These are phyloP conservation scores for Pythium aristosporum DNA, from an alignment of 352 stramenopile genomes.

Conservation along the genomic window DNA sequence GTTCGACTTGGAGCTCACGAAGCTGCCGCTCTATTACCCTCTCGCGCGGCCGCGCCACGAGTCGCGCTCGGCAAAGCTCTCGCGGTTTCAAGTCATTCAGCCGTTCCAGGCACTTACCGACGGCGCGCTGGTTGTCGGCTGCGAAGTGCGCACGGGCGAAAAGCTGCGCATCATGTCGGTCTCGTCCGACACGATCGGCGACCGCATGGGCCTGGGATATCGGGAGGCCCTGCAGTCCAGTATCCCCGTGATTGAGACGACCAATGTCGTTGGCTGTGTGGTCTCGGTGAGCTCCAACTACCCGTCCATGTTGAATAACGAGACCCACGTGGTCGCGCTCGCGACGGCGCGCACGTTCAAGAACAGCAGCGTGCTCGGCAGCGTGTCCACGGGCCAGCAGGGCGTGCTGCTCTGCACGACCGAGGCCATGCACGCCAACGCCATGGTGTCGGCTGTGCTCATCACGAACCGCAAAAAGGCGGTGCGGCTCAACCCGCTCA, in stretches of 20 bases:
- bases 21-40: constrained; percentile 73
- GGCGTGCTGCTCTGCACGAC: constrained; percentile 57
- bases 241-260: constrained; percentile 51
- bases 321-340: constrained; percentile 54
- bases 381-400: constrained; percentile 70
- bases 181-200: constrained; percentile 45
- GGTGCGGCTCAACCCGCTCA: constrained; percentile 48
- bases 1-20: constrained; percentile 63
- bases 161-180: constrained; percentile 80
- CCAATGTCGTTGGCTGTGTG: constrained; percentile 68
- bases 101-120: constrained; percentile 53
- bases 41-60: constrained; percentile 56
- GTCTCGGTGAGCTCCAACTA: constrained; percentile 71
- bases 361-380: constrained; percentile 50
- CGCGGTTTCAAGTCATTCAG: constrained; percentile 70
- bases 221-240: constrained; percentile 52
- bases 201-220: constrained; percentile 51
- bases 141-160: constrained; percentile 55
- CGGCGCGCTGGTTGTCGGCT: constrained; percentile 52
- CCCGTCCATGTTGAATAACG: constrained; percentile 59
- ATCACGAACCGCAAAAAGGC: constrained; percentile 83
- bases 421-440: constrained; percentile 69
- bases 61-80: constrained; percentile 38
- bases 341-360: constrained; percentile 57
- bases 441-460: constrained; percentile 74